These are phyloP conservation scores for Mycosphaerella sp. DNA, from an alignment of 2,329 filamentous ascomycete genomes.

Conservation along the genomic window DNA sequence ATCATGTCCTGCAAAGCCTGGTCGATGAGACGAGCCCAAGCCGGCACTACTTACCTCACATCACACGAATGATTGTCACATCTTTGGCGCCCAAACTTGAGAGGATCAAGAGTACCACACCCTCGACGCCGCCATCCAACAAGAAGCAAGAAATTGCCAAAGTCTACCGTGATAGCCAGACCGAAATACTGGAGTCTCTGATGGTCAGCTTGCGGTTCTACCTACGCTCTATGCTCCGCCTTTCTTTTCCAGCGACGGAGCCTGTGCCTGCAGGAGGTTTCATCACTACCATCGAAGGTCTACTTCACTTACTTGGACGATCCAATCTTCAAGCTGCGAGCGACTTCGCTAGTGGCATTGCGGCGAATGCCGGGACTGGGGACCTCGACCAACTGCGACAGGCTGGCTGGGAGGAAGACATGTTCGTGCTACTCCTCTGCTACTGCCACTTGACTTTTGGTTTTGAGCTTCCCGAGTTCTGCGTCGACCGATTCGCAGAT, in stretches of 20 bases:
- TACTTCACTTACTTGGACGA: conserved; percentile 37
- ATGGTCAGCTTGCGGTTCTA: conserved; percentile 28
- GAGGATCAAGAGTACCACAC: conserved; percentile 28
- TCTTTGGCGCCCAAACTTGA: conserved; percentile 33
- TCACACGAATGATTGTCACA: conserved; percentile 33
- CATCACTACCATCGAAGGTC: conserved; percentile 31
- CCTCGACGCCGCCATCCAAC: conserved; percentile 30
- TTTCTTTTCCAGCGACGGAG: conserved; percentile 2
- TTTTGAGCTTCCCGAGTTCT: conserved; percentile 21
- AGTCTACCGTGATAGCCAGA: conserved; percentile 41
- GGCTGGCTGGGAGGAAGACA: conserved; percentile 35
- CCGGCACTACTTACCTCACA: conserved; percentile 30
- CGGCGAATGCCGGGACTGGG: conserved; percentile 27
- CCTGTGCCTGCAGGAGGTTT: conserved; percentile 14
- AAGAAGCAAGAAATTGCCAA: conserved; percentile 38
- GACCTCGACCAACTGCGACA: conserved; percentile 30
- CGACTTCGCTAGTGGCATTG: conserved; percentile 32
- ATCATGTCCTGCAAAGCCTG: conserved; percentile 27
- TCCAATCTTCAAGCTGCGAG: conserved; percentile 13
- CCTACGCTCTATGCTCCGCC: conserved; percentile 24
- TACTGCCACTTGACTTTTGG: conserved; percentile 22
- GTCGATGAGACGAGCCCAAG: conserved; percentile 21
- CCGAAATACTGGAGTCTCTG: conserved; percentile 29
- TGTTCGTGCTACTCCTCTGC: conserved; percentile 34
- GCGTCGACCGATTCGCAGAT: conserved; percentile 1